A percentile compares a stretch with the other conserved stretches of the same genome.
Conservation (phyloP, 768 basidiomycete species). For the Pholiota microspora region DNA sequence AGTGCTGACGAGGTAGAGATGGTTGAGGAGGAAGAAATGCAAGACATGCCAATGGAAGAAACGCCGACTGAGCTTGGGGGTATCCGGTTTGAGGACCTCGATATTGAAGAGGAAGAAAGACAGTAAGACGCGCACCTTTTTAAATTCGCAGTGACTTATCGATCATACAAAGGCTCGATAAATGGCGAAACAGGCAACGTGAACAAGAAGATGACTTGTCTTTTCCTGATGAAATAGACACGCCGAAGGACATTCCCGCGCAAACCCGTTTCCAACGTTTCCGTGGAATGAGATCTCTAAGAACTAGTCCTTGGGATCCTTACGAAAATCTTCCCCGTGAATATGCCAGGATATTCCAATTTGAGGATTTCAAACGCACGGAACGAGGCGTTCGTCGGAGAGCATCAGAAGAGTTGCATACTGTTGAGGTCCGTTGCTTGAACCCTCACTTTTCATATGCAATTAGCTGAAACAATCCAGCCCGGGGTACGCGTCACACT, state of each 20-base stretch:
- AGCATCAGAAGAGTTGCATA: slow-evolving; percentile 57
- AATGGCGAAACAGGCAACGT: slow-evolving; percentile 66
- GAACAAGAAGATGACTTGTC: slow-evolving; percentile 79
- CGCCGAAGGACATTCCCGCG: slow-evolving; percentile 82
- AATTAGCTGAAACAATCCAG: slow-evolving; percentile 35
- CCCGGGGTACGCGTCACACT: slow-evolving; percentile 81
- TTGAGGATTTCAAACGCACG: slow-evolving; percentile 91
- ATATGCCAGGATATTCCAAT: slow-evolving; percentile 94
- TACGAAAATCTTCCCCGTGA: slow-evolving; percentile 94
- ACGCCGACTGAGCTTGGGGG: slow-evolving; percentile 58
- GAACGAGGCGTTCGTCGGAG: slow-evolving; percentile 66
- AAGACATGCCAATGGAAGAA: slow-evolving; percentile 54
- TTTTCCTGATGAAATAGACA: slow-evolving; percentile 98
- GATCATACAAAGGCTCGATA: slow-evolving; percentile 47
- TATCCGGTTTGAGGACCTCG: slow-evolving; percentile 72
- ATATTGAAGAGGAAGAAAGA: slow-evolving; percentile 79
- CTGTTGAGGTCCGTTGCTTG: slow-evolving; percentile 58
- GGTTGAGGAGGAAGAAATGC: slow-evolving; percentile 61
- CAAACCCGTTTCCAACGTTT: slow-evolving; percentile 85
- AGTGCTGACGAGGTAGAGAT: slow-evolving; percentile 27
- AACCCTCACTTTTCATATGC: background rate
- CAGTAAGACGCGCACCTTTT: slow-evolving; percentile 54
- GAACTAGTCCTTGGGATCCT: slow-evolving; percentile 97
- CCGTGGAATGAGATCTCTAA: slow-evolving; percentile 87
- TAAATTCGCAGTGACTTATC: background rate